Base-by-base conservation (phyloP, 371 early-diverging fungal species). In the Syncephalastrum monosporum region DNA sequence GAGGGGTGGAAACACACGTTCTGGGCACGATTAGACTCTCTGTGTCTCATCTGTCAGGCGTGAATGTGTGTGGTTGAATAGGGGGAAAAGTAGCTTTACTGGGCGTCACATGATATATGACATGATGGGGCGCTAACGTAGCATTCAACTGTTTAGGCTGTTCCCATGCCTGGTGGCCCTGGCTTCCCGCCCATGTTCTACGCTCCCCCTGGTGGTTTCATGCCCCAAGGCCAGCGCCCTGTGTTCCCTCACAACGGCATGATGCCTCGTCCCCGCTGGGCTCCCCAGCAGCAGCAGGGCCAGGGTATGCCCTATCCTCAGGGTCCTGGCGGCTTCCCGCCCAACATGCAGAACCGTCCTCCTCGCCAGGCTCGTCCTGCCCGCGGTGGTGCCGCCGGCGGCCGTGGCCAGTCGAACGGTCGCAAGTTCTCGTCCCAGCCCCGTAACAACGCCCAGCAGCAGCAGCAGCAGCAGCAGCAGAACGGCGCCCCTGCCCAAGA, bases 241-340 rank as follows among this genome's bases (percentile, higher is more conserved):
- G 85, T 88, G 63, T 91, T 83, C 83, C 84, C 89, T 59, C 86
- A 82, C 50, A 85, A 84, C 70, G 74, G 79, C 50, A 82, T 81
- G 75, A 88, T 88, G 85, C 83, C 84, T 61, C 89, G 90, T 65
- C 90, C 89, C 58, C 85, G 88, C 57, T 91, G 89, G 88, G 81
- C 83, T 61, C 81, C 79, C 60, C 68, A 74, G 57, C 84, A 82
- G 55, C 79, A 78, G 51, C 87, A 83, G 71, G 74, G 71, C 46
- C 82, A 85, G 61, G 81, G 77, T 57, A 77, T 78, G 71, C 74
- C 79, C 33, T 81, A 81, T 69, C 77, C 82, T 47, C 63, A 70
- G 63, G 72, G 68, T 63, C 69, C 83, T 59, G 75, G 71, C 65
- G 68, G 69, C 38, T 71, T 76, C 59, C 69, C 67, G 48, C 68